Base-by-base conservation (phyloP, 495 filamentous ascomycete genomes). In the Pyrenula aspistea region DNA sequence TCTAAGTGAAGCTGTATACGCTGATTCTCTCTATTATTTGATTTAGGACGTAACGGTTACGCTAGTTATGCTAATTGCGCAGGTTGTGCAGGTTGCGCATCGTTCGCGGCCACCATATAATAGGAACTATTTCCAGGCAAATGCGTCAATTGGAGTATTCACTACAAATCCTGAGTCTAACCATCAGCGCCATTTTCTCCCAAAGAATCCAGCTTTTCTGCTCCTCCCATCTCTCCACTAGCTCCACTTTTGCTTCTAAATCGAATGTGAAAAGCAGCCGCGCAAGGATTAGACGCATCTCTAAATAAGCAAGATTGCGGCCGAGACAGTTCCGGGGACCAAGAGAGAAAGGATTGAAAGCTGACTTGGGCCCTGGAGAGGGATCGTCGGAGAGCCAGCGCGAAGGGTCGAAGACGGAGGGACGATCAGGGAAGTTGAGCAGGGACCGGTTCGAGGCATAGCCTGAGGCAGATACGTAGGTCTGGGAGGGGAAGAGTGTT, bases 241-340 rank as follows among this genome's bases (percentile, higher is more conserved):
- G 23, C 8, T 25, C 12, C 25, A 22, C n/a, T 36, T 10, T 23
- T 22, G 20, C 54, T 15, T 47, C 24, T 19, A 55, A 20, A 19
- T 55, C 57, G 25, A 59, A 57, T 8, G 12, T 12, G 2, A 2
- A 59, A 12, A 59, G 54, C 25, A 57, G 19, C 54, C 55, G 57
- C n/a, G 54, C 57, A 22, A 59, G 20, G 20, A 22, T 50, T 24
- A 50, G 21, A 8, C 53, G 23, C 54, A 24, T 42, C 24, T 56
- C 54, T 8, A 48, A n/a, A 20, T 48, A 21, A 4, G 57, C 66
- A 57, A 62, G 73, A 70, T 74, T 76, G 58, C 67, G 68, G 15
- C 77, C 77, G 12, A 79, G 64, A 59, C 77, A 81, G 47, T 75
- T 74, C 0, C 74, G 67, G 0, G 73, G 68, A 1, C 77, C 77